Percentiles rank a stretch among this genome's conserved stretches.
phyloP scores from a whole-genome alignment of 331 rosid species.

The Acacia pycnantha region DNA sequence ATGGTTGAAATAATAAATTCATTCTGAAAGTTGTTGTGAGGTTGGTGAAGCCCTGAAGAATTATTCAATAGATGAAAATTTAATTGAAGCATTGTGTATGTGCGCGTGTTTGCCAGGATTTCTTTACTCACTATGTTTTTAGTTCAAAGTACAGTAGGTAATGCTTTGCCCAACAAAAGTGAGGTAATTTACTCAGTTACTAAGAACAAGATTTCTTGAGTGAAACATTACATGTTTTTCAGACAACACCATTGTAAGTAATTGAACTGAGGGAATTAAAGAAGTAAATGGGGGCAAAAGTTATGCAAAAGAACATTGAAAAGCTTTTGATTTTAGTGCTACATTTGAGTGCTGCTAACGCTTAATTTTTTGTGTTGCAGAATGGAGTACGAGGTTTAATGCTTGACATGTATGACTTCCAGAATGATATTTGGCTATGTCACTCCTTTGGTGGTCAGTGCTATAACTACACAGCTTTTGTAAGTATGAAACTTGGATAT shows the following conservation, averaged over 20 bases:
- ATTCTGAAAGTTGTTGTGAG: conserved; percentile 22
- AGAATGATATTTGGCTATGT: conserved; percentile 83
- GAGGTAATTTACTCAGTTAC: not conserved
- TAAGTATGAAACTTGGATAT: conserved; percentile 43
- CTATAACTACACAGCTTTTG: conserved; percentile 86
- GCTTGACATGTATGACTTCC: conserved; percentile 91
- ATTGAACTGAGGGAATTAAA: not conserved
- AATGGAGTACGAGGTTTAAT: conserved; percentile 85
- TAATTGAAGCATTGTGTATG: not conserved
- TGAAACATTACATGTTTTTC: not conserved
- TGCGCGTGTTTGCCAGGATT: not conserved
- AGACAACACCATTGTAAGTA: not conserved
- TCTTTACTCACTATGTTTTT: not conserved
- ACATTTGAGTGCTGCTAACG: not conserved
- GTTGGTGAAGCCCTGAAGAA: conserved; percentile 9
- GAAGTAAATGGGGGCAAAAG: not conserved
- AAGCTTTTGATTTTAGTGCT: not conserved
- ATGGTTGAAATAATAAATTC: conserved; percentile 7
- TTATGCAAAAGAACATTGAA: not conserved
- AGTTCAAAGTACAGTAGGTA: conserved; percentile 31
- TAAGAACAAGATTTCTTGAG: not conserved
- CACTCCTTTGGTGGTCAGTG: conserved; percentile 84
- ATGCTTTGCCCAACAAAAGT: not conserved
- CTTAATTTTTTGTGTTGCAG: conserved; percentile 40
- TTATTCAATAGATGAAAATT: not conserved